Percentiles rank a stretch among this genome's conserved stretches.
These are phyloP conservation scores for Microdochium nivale DNA, from an alignment of 2,329 filamentous ascomycete genomes.

Conservation along the genomic window DNA sequence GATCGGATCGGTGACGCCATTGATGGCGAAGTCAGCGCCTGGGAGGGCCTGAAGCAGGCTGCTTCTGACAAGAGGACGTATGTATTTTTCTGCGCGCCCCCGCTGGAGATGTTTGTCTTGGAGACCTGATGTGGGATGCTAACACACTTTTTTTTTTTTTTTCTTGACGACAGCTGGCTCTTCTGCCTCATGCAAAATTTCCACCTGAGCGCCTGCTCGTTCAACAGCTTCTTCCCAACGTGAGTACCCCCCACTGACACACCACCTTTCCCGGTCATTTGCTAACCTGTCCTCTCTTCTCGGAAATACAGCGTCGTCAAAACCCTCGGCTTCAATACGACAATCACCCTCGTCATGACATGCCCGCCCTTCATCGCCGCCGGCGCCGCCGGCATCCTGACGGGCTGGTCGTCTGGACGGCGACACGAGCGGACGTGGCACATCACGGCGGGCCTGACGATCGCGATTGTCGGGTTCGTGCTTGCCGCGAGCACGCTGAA, in stretches of 20 bases:
- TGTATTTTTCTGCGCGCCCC: slow-evolving; percentile 29
- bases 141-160: too few relatives aligned
- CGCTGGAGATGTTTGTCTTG: slow-evolving; percentile 36
- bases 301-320: slow-evolving; percentile 35
- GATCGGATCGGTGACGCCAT: slow-evolving; percentile 40
- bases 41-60: slow-evolving; percentile 39
- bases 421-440: slow-evolving; percentile 41
- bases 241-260: slow-evolving; percentile 9
- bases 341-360: slow-evolving; percentile 41
- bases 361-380: slow-evolving; percentile 44
- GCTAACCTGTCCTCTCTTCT: slow-evolving; percentile 22
- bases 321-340: slow-evolving; percentile 38
- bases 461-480: slow-evolving; percentile 33
- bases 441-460: slow-evolving; percentile 31
- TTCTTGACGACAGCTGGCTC: slow-evolving; percentile 43
- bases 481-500: slow-evolving; percentile 27
- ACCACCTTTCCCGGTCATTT: slow-evolving; percentile 12
- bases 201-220: slow-evolving; percentile 2
- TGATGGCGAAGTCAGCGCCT: slow-evolving; percentile 27
- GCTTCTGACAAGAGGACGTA: slow-evolving; percentile 40
- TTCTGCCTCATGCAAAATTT: slow-evolving; percentile 40
- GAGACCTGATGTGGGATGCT: slow-evolving; percentile 37
- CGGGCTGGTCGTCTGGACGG: slow-evolving; percentile 40
- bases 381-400: slow-evolving; percentile 33
- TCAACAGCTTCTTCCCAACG: slow-evolving; percentile 27